Percentiles rank a stretch among this genome's conserved stretches.
These are phyloP conservation scores for Leccinum truebloodii DNA, from an alignment of 768 basidiomycete species.

Conservation along the genomic window DNA sequence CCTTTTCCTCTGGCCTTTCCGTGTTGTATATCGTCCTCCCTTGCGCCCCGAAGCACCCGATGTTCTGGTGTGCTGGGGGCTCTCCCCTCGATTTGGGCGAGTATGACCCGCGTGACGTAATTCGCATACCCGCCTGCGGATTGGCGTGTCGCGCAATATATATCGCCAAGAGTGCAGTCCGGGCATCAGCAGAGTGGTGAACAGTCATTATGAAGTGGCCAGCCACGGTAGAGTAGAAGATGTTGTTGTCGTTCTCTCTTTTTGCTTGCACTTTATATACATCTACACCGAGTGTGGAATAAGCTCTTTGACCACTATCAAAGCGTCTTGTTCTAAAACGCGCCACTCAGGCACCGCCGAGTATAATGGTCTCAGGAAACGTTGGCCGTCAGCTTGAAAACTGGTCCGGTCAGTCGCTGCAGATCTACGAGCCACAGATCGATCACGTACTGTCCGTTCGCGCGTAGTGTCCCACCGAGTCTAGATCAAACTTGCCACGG, in stretches of 20 bases:
- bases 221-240: background rate
- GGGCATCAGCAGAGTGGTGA: conserved; percentile 36
- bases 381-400: conserved; percentile 29
- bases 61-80: background rate
- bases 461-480: conserved; percentile 62
- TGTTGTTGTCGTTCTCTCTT: conserved; percentile 1
- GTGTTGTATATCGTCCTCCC: conserved; percentile 35
- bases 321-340: background rate
- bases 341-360: background rate
- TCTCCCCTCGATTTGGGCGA: background rate
- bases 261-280: conserved; percentile 26
- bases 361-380: background rate
- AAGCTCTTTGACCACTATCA: conserved; percentile 12
- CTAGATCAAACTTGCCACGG: conserved; percentile 63
- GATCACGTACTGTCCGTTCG: conserved; percentile 50
- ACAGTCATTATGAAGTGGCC: conserved; percentile 15
- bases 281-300: conserved; percentile 24
- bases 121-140: conserved; percentile 19
- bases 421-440: background rate
- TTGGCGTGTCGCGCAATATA: conserved; percentile 26
- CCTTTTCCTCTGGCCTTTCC: background rate
- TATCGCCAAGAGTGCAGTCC: conserved; percentile 33
- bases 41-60: conserved; percentile 9
- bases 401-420: conserved; percentile 18
- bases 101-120: background rate